Evolutionary conservation across 441 rosid genomes (phyloP).

Genomic region (Erodium texanum): DNA sequence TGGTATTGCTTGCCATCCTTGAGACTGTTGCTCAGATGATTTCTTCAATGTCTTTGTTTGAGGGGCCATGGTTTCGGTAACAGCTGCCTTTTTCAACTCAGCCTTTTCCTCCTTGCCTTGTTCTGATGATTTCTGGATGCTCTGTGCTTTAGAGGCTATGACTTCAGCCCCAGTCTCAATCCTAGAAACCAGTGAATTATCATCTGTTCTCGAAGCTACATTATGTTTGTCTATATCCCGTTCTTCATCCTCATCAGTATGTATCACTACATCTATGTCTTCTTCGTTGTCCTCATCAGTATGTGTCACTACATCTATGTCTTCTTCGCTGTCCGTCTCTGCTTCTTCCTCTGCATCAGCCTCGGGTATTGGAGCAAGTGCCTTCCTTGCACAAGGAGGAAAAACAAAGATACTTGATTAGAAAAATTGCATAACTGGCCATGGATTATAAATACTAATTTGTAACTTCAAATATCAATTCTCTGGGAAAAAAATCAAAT

Average conservation of each 20-base stretch:
- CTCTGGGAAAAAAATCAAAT: too few relatives aligned
- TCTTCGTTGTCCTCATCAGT: background rate
- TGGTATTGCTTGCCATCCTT: slow-evolving; percentile 87
- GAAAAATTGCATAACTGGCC: slow-evolving; percentile 1
- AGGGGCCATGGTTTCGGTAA: slow-evolving; percentile 11
- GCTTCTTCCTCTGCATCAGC: slow-evolving; percentile 75
- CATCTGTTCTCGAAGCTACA: slow-evolving; percentile 19
- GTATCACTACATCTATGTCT: too few relatives aligned
- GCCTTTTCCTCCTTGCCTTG: slow-evolving; percentile 18
- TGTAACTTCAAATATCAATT: background rate
- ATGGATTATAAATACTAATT: background rate
- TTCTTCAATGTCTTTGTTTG: slow-evolving; percentile 29
- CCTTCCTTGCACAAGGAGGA: slow-evolving; percentile 48
- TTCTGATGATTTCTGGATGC: slow-evolving; percentile 22
- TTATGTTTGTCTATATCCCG: slow-evolving; percentile 13
- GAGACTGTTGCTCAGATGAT: slow-evolving; percentile 29
- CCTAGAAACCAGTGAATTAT: slow-evolving; percentile 18
- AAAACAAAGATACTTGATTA: background rate
- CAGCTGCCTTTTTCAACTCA: background rate
- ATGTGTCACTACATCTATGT: slow-evolving; percentile 3
- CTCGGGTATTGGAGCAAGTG: slow-evolving; percentile 91
- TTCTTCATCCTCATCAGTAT: slow-evolving; percentile 9
- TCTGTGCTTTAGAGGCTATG: slow-evolving; percentile 25
- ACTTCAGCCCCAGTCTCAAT: slow-evolving; percentile 23
- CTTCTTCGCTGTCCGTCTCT: slow-evolving; percentile 31